A percentile compares a stretch with the other conserved stretches of the same genome.
Conservation (phyloP, 202 grass and related monocot species). For the Elaeis oleifera region DNA sequence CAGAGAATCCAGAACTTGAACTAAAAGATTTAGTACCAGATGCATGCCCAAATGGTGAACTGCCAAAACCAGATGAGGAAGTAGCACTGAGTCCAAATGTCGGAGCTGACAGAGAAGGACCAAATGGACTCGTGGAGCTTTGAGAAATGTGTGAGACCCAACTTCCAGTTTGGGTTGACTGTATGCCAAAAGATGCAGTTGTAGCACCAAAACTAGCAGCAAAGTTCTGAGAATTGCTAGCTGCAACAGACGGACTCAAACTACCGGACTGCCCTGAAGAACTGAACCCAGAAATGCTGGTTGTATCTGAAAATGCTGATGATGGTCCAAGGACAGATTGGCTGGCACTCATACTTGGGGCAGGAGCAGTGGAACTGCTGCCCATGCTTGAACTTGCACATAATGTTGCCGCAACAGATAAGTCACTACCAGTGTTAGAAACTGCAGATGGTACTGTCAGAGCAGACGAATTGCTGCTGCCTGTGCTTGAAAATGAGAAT, state of each 20-base stretch:
- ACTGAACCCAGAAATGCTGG: slow-evolving; percentile 37
- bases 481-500: no score
- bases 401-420: slow-evolving; percentile 10
- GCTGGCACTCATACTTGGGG: neutral
- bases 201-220: slow-evolving; percentile 12
- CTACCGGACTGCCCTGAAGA: slow-evolving; percentile 43
- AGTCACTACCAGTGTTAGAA: slow-evolving; percentile 22
- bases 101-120: slow-evolving; percentile 27
- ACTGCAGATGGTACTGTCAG: slow-evolving; percentile 9
- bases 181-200: slow-evolving; percentile 36
- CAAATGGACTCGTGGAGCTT: slow-evolving; percentile 38
- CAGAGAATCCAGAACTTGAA: slow-evolving; percentile 17
- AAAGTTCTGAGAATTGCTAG: slow-evolving; percentile 19
- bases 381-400: slow-evolving; percentile 13
- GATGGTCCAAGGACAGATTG: slow-evolving; percentile 22
- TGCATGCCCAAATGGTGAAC: slow-evolving; percentile 27
- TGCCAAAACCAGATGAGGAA: slow-evolving; percentile 8
- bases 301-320: slow-evolving; percentile 29
- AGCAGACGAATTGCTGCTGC: no score
- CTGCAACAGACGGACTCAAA: slow-evolving; percentile 30
- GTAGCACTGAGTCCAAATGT: slow-evolving; percentile 9
- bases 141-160: slow-evolving; percentile 32
- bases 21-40: slow-evolving; percentile 8
- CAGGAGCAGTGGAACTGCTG: slow-evolving; percentile 16
- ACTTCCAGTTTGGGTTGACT: slow-evolving; percentile 28